Evolutionary conservation across 345 rosid species (phyloP), one percentile per base, ranked within the genome.

Genomic region (Pugionium cornutum): DNA sequence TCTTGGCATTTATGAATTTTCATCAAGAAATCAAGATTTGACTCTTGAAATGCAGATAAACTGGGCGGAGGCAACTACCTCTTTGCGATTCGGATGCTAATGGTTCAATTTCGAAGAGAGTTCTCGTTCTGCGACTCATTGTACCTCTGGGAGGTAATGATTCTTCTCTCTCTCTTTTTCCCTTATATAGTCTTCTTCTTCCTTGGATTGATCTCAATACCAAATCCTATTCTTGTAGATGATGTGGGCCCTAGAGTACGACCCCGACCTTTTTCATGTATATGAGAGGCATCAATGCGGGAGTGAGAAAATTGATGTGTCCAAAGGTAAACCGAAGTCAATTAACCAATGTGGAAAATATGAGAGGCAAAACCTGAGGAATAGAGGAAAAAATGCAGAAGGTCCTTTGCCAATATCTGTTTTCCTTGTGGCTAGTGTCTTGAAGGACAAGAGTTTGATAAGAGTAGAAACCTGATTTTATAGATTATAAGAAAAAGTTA

Each of bases 191-290:
- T 28, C 18, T 11, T 28, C 44, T 66, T 69, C 68, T 41, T 53
- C 47, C 47, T 36, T 47, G 66, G 25, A 32, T 59, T 47, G 53
- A 56, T 56, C 60, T 66, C 32, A 48, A 3, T 34, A 42, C 2
- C 2, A 48, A 54, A 46, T 32, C 3, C 2, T 55, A 11, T 56
- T 62, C 47, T 9, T 4, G 60, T 82, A 94, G 99, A 94, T 94
- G 99, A 94, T 94, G 99, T 94, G 99, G 97, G 97, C 99, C n/a
- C 84, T 94, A 26, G 97, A 94, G 69, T 94, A 88, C 31, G 96
- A 94, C 64, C 99, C 99, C 1, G 87, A 85, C 57, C 67, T 85
- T 72, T 90, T 80, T 72, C 54, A 47, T 45, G 26, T 82, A 35
- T 94, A 90, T 26, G 99, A 90, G 77, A 83, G 85, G 7, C 62